Percentiles rank a stretch among this genome's conserved stretches.
phyloP scores from a whole-genome alignment of 306 rosid species.

The Casuarina equisetifolia region DNA sequence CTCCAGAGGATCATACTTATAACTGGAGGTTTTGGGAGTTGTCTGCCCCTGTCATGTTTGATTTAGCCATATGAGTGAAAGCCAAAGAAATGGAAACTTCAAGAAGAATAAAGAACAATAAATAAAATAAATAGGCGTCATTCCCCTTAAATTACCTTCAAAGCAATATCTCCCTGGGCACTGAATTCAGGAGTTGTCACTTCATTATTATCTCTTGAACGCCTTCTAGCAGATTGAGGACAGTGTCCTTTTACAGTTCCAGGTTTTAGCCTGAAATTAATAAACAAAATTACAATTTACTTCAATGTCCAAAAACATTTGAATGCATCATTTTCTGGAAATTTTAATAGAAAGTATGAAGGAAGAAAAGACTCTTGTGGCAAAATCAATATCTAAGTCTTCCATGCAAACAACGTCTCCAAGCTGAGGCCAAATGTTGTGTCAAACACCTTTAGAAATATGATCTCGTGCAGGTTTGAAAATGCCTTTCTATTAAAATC shows the following conservation, averaged over 20 bases:
- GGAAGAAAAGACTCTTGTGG: neutral
- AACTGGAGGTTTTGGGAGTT: constrained; percentile 34
- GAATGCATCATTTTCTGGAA: neutral
- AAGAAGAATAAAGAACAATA: neutral
- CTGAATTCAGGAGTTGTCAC: constrained; percentile 53
- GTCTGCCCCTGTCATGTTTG: constrained; percentile 51
- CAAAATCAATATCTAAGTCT: neutral
- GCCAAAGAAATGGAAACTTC: neutral
- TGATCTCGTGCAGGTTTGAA: neutral
- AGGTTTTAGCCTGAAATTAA: constrained; percentile 52
- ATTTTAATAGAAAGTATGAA: neutral
- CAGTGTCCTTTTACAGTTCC: constrained; percentile 52
- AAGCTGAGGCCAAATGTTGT: neutral
- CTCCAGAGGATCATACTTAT: constrained; percentile 35
- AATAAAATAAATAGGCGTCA: neutral
- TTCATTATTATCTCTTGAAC: constrained; percentile 44
- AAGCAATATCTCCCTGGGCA: constrained; percentile 34
- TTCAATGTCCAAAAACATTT: neutral
- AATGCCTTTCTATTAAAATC: too few relatives aligned
- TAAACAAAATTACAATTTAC: neutral
- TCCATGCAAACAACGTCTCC: neutral
- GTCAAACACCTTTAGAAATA: neutral
- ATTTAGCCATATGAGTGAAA: constrained; percentile 26
- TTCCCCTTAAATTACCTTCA: constrained; percentile 45
- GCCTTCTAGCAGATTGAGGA: constrained; percentile 61